Evolutionary conservation across 2,329 filamentous ascomycete species (phyloP), one percentile per base, ranked within the genome.

Genomic region (Pseudocercospora musae): DNA sequence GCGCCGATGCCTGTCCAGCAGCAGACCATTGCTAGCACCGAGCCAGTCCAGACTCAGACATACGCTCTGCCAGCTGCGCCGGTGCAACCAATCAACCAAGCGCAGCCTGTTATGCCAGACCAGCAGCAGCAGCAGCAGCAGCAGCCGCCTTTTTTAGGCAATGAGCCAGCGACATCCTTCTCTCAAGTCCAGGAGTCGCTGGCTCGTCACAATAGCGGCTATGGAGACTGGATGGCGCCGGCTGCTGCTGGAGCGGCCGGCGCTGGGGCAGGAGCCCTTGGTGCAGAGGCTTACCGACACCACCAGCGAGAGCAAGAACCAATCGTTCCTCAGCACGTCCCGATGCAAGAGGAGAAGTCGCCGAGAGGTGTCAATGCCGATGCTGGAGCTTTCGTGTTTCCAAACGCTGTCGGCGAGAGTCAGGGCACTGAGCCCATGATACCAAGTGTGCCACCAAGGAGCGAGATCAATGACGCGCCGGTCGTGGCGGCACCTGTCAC

Each of bases 181-280:
- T 21, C 58, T 40, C 58, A 25, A 21, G 64, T 54, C 46, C 59
- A 63, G 31, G 37, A 40, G 11, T 58, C 62, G 60, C 61, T 65
- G 57, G 53, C 65, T 65, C 60, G 67, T 58, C 56, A 62, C 44
- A 75, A 77, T 62, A 82, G 77, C 64, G 76, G 62, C 23, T 74
- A 78, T 57, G 80, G 80, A 15, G 77, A 82, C 29, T 87, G 84
- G 83, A 81, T 86, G 76, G 80, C 78, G 21, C 81, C 81, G 33
- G 78, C 76, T n/a, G 79, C 78, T 11, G 73, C 65, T 5, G 75
- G 72, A 40, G 73, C 68, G 20, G 80, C 76, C 9, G 78, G 78
- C 33, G 76, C 69, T 31, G 79, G 79, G 48, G 79, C 77, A 29
- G 78, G 78, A 7, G 71, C 62, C 9, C 48, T 70, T 10, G 70